Percentiles rank a stretch among this genome's conserved stretches.
phyloP scores from a whole-genome alignment of 2,329 filamentous ascomycete species.

The Botrytis byssoidea region DNA sequence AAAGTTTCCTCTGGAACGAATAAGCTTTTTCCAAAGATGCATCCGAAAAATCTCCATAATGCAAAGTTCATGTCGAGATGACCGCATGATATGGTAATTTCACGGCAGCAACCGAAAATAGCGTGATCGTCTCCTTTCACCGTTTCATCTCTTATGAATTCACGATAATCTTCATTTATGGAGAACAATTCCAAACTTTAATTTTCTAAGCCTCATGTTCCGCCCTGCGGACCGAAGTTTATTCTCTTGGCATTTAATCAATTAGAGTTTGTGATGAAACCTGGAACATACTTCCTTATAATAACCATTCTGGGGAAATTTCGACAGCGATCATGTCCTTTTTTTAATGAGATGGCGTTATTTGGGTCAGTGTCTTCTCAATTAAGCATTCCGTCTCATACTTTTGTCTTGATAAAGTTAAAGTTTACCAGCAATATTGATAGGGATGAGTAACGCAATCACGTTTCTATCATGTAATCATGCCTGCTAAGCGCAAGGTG shows the following conservation, averaged over 20 bases:
- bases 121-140: neutral
- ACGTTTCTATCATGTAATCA: neutral
- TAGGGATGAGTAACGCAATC: neutral
- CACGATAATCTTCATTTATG: neutral
- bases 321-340: neutral
- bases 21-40: neutral
- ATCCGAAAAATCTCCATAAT: conserved; percentile 1
- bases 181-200: neutral
- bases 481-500: neutral
- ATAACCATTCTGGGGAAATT: neutral
- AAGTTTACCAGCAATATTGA: neutral
- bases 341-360: neutral
- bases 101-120: neutral
- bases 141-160: neutral
- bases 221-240: neutral
- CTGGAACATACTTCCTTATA: neutral
- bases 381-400: neutral
- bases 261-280: neutral
- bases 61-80: neutral
- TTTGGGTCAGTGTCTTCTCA: neutral
- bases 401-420: neutral
- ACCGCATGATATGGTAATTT: neutral
- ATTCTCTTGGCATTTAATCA: neutral
- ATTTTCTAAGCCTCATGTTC: neutral
- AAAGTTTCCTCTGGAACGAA: neutral